Evolutionary conservation across 2,329 filamentous ascomycete species (phyloP).

Genomic region (Fusarium domesticum): DNA sequence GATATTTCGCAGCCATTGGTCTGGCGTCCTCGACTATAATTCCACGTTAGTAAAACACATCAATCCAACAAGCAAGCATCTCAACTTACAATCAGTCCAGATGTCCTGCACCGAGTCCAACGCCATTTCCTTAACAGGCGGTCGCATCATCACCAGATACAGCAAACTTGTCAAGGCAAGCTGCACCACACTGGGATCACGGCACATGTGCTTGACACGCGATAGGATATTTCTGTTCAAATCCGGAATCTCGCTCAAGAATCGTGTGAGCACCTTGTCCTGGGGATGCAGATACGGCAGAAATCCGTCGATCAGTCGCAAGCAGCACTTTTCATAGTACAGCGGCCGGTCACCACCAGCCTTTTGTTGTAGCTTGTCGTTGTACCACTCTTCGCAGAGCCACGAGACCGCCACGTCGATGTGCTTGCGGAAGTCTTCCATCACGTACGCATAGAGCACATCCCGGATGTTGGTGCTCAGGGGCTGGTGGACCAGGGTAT

Average conservation of each 20-base stretch:
- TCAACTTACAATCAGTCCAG: conserved; percentile 60
- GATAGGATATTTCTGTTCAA: conserved; percentile 70
- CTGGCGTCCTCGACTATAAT: conserved; percentile 58
- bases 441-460: conserved; percentile 76
- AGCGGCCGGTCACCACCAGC: conserved; percentile 47
- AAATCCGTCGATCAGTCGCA: conserved; percentile 84
- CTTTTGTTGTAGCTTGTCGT: conserved; percentile 59
- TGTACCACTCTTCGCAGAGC: conserved; percentile 98
- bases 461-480: conserved; percentile 74
- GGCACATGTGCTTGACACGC: conserved; percentile 65
- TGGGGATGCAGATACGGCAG: conserved; percentile 86
- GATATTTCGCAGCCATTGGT: conserved; percentile 60
- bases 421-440: conserved; percentile 86
- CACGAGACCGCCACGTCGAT: conserved; percentile 90
- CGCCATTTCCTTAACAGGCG: conserved; percentile 60
- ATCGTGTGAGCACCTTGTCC: conserved; percentile 86
- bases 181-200: conserved; percentile 62
- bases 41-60: conserved; percentile 16
- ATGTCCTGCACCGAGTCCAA: conserved; percentile 65
- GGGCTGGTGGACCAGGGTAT: conserved; percentile 36
- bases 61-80: background rate
- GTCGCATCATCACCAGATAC: conserved; percentile 66
- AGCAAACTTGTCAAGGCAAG: conserved; percentile 63
- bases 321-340: conserved; percentile 76
- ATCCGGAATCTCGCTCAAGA: conserved; percentile 86